Evolutionary conservation across 2,329 filamentous ascomycete species (phyloP).

Genomic region (Raffaelea ambrosiae): DNA sequence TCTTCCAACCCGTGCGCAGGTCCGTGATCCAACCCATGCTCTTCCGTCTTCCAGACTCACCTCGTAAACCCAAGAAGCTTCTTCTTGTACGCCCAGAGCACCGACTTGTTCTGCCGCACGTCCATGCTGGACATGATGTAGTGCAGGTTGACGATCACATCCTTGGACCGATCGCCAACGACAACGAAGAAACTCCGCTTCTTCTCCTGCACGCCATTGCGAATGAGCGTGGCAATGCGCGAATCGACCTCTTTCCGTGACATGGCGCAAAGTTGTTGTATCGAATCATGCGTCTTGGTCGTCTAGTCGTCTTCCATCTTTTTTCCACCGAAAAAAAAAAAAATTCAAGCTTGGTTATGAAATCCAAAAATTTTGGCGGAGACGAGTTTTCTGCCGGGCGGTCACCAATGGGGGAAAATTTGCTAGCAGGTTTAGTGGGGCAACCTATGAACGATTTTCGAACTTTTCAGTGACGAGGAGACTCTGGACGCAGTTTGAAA

Average conservation of each 20-base stretch:
- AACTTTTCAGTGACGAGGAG: too few species aligned
- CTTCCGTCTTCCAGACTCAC: too few species aligned
- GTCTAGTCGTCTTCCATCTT: background rate
- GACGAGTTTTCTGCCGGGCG: constrained; percentile 14
- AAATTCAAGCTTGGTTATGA: background rate
- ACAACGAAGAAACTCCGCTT: constrained; percentile 98
- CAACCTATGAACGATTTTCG: too few species aligned
- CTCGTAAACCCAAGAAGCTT: constrained; percentile 89
- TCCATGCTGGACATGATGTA: constrained; percentile 78
- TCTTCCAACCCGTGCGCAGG: too few species aligned
- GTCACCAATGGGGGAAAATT: constrained; percentile 5
- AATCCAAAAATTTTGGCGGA: constrained; percentile 12
- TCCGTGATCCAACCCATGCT: too few species aligned
- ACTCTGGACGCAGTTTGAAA: too few species aligned
- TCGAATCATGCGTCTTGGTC: background rate
- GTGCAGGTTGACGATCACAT: constrained; percentile 89
- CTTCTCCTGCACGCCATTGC: constrained; percentile 89
- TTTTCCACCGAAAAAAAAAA: background rate
- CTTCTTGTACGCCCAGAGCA: constrained; percentile 96
- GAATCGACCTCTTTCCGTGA: constrained; percentile 62
- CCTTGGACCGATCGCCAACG: constrained; percentile 88
- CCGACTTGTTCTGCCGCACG: constrained; percentile 80
- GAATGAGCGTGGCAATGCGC: constrained; percentile 82
- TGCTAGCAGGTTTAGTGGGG: too few species aligned
- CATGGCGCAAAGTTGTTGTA: constrained; percentile 37